Percentiles rank a stretch among this genome's conserved stretches.
Conservation (phyloP, 176 grass and related monocot species). For the Hsuehochloa calcarea region DNA sequence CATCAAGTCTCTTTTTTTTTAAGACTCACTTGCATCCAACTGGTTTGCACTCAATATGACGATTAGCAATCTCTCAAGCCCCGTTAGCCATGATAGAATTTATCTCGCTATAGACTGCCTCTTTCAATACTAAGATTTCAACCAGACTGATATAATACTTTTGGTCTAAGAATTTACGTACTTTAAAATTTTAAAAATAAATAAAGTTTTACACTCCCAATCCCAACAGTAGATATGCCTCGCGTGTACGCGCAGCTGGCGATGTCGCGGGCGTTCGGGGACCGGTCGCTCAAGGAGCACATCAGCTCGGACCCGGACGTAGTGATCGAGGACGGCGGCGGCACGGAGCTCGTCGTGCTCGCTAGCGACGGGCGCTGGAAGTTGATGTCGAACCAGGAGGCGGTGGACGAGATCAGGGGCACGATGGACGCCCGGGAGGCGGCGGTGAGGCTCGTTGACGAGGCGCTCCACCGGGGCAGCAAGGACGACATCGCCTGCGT, state of each 20-base stretch:
- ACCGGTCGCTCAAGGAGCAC: slow-evolving; percentile 59
- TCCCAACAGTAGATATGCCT: slow-evolving; percentile 57
- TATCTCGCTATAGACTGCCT: no score
- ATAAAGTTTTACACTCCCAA: no score
- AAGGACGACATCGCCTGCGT: slow-evolving; percentile 67
- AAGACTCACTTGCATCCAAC: no score
- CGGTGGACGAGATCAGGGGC: slow-evolving; percentile 31
- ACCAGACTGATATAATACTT: no score
- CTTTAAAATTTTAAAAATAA: no score
- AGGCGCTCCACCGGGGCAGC: slow-evolving; percentile 47
- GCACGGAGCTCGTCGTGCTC: slow-evolving; percentile 49
- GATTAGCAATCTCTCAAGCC: no score
- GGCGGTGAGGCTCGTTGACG: slow-evolving; percentile 39
- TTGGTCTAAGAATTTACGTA: no score
- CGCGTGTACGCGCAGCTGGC: slow-evolving; percentile 65
- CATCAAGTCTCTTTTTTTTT: no score
- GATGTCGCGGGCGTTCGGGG: slow-evolving; percentile 59
- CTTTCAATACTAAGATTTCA: no score
- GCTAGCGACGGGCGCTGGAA: slow-evolving; percentile 73
- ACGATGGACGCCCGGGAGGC: slow-evolving; percentile 34
- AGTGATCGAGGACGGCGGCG: slow-evolving; percentile 40
- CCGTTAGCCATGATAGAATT: no score
- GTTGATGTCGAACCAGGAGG: slow-evolving; percentile 65
- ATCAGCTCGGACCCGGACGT: slow-evolving; percentile 62
- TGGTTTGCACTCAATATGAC: no score